Percentiles rank a stretch among this genome's conserved stretches.
Evolutionary conservation across 768 basidiomycete genomes (phyloP).

Genomic region (Suillus placidus): DNA sequence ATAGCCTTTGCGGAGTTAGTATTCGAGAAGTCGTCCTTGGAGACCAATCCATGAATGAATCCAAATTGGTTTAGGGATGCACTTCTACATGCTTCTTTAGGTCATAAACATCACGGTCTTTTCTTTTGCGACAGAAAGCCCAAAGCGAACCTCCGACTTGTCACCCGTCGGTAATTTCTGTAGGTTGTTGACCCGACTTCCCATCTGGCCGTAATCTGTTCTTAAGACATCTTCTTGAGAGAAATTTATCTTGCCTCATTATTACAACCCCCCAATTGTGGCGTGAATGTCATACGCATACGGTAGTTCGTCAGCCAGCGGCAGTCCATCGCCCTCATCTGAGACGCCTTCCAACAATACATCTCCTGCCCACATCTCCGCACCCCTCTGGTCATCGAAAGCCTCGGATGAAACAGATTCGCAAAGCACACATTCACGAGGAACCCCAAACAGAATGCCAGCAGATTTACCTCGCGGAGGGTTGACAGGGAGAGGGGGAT

Average conservation of each 20-base stretch:
- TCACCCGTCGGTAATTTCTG: slow-evolving; percentile 32
- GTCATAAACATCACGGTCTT: slow-evolving; percentile 13
- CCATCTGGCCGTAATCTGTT: slow-evolving; percentile 21
- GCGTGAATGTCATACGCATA: slow-evolving; percentile 52
- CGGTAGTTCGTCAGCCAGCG: slow-evolving; percentile 47
- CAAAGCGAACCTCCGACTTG: slow-evolving; percentile 34
- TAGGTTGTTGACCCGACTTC: slow-evolving; percentile 30
- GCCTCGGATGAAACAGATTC: slow-evolving; percentile 37
- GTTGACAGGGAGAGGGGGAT: slow-evolving; percentile 71
- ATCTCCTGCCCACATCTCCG: slow-evolving; percentile 45
- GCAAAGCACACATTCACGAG: slow-evolving; percentile 27
- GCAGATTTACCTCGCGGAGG: slow-evolving; percentile 55
- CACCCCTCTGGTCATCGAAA: slow-evolving; percentile 40
- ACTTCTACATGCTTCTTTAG: slow-evolving; percentile 30
- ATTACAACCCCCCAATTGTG: slow-evolving; percentile 19
- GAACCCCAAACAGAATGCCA: slow-evolving; percentile 50
- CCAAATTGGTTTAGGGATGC: background rate
- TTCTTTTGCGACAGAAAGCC: slow-evolving; percentile 26
- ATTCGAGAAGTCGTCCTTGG: slow-evolving; percentile 35
- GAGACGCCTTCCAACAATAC: slow-evolving; percentile 45
- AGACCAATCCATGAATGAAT: slow-evolving; percentile 15
- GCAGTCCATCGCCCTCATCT: slow-evolving; percentile 51
- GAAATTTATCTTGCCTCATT: slow-evolving; percentile 26
- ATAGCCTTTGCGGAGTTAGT: slow-evolving; percentile 38
- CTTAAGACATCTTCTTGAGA: slow-evolving; percentile 32